These are phyloP conservation scores for Elsinoe batatas DNA, from an alignment of 2,329 filamentous ascomycete species.

Conservation along the genomic window DNA sequence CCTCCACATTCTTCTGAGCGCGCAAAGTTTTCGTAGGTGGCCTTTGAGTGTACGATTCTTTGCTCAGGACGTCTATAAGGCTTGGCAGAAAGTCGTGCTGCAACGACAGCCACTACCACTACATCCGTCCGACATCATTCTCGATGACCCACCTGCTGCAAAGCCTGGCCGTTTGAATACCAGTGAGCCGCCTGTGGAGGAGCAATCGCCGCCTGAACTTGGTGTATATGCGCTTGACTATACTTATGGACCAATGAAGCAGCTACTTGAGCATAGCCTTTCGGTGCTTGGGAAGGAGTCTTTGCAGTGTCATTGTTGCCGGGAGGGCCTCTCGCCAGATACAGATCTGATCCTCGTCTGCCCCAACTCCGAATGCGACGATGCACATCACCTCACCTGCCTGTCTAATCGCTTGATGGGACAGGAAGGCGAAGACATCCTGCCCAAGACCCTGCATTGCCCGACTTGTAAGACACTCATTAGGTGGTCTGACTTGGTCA, in stretches of 20 bases:
- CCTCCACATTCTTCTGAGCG: constrained; percentile 67
- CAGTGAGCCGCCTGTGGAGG: neutral
- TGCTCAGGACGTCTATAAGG: constrained; percentile 53
- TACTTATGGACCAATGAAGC: constrained; percentile 42
- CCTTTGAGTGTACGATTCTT: constrained; percentile 77
- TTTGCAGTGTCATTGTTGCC: constrained; percentile 43
- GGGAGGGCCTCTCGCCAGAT: constrained; percentile 26
- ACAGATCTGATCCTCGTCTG: constrained; percentile 43
- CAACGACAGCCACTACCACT: constrained; percentile 2
- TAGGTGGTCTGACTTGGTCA: constrained; percentile 69
- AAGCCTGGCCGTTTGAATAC: neutral
- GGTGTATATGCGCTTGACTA: constrained; percentile 41
- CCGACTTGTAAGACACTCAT: constrained; percentile 55
- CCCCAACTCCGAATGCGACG: constrained; percentile 37
- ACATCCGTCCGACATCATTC: neutral
- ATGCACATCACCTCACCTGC: constrained; percentile 47
- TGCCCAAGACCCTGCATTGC: constrained; percentile 62
- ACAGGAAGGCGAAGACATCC: constrained; percentile 35
- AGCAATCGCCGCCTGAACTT: constrained; percentile 1
- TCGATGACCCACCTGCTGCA: neutral
- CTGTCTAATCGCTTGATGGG: constrained; percentile 44
- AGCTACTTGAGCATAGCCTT: constrained; percentile 43
- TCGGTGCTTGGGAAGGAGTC: constrained; percentile 32
- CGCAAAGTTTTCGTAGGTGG: constrained; percentile 73
- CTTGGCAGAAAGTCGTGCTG: constrained; percentile 47